phyloP scores from a whole-genome alignment of 2,329 filamentous ascomycete genomes.

The Nothophoma quercina region DNA sequence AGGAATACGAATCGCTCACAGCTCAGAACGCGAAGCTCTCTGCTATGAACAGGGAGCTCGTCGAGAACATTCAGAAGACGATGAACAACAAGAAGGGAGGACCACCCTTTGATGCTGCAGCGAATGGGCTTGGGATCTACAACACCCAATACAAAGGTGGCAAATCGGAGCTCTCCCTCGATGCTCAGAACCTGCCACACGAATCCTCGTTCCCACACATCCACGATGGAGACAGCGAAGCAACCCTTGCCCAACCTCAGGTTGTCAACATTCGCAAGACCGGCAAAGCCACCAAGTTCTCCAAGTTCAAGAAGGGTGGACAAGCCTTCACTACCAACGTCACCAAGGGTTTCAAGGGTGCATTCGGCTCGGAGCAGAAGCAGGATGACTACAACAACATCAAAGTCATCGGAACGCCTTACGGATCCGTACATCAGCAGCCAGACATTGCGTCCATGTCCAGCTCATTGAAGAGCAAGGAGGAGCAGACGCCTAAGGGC shows the following conservation, averaged over 20 bases:
- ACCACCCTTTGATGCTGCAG: constrained; percentile 57
- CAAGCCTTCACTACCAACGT: constrained; percentile 95
- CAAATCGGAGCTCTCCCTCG: constrained; percentile 50
- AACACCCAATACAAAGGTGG: constrained; percentile 46
- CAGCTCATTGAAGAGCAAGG: constrained; percentile 39
- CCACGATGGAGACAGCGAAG: constrained; percentile 70
- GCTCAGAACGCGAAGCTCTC: constrained; percentile 93
- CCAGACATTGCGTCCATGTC: constrained; percentile 41
- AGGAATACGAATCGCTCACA: constrained; percentile 94
- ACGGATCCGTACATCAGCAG: constrained; percentile 46
- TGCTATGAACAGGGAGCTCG: constrained; percentile 94
- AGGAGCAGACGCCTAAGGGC: constrained; percentile 38
- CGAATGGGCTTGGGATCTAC: constrained; percentile 72
- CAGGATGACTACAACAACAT: constrained; percentile 64
- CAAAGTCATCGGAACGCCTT: constrained; percentile 58
- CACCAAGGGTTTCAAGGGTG: constrained; percentile 91
- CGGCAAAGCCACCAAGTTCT: constrained; percentile 93
- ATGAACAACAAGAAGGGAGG: constrained; percentile 72
- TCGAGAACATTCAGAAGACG: constrained; percentile 90
- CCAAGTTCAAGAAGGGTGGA: constrained; percentile 98
- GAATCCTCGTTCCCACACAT: constrained; percentile 53
- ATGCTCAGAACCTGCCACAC: constrained; percentile 49
- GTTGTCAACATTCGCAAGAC: constrained; percentile 90
- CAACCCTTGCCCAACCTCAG: constrained; percentile 76
- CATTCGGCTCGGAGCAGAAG: constrained; percentile 71